A percentile compares a stretch with the other conserved stretches of the same genome.
Conservation (phyloP, 805 yeast species). For the Candida namnaoensis region DNA sequence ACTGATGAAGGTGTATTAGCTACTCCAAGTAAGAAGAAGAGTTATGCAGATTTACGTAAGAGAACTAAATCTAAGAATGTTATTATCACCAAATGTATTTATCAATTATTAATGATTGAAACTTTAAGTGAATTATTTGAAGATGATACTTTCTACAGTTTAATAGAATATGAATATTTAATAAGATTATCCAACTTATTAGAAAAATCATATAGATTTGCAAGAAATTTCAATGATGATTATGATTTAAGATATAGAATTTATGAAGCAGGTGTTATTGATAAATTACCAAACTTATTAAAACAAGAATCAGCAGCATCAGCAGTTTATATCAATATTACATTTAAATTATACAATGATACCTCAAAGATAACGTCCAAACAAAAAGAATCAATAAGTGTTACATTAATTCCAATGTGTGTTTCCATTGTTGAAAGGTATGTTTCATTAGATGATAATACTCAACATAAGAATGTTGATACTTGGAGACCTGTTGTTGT, state of each 20-base stretch:
- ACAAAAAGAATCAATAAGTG: constrained; percentile 42
- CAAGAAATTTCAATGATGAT: constrained; percentile 82
- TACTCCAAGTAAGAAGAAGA: constrained; percentile 6
- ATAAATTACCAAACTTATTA: constrained; percentile 81
- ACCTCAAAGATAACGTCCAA: constrained; percentile 37
- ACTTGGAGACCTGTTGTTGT: constrained; percentile 92
- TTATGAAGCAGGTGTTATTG: constrained; percentile 89
- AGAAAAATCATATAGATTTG: constrained; percentile 67
- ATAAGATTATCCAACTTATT: constrained; percentile 51
- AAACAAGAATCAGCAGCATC: constrained; percentile 90
- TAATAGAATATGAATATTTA: constrained; percentile 60
- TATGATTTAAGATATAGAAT: constrained; percentile 79
- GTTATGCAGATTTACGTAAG: constrained; percentile 30
- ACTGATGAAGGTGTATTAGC: constrained; percentile 10
- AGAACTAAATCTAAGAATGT: constrained; percentile 53
- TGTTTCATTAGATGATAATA: constrained; percentile 58
- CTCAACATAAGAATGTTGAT: constrained; percentile 70
- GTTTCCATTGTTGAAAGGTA: constrained; percentile 63
- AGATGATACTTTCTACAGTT: constrained; percentile 54
- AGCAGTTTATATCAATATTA: constrained; percentile 73
- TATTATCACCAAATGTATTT: constrained; percentile 86
- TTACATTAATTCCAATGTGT: constrained; percentile 58
- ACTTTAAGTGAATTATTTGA: constrained; percentile 75
- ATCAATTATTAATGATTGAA: constrained; percentile 85
- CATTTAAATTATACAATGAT: constrained; percentile 75